Conservation (phyloP, 1,284 basidiomycete genomes). For the Cystobasidium pallidum region DNA sequence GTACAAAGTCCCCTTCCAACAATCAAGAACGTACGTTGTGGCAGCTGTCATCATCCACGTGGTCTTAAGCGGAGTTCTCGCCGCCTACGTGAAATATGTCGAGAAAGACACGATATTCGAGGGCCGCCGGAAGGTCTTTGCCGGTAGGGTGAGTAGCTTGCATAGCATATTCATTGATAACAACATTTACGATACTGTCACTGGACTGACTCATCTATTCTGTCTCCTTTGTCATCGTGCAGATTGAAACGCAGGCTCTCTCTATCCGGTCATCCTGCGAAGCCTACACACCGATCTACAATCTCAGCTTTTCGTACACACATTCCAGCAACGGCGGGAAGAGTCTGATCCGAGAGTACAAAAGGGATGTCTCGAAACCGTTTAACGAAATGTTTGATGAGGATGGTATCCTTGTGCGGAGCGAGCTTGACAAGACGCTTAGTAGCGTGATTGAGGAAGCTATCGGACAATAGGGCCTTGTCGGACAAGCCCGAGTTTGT, state of each 20-base stretch:
- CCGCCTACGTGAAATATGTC: slow-evolving; percentile 76
- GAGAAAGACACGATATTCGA: slow-evolving; percentile 79
- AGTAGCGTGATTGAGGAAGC: slow-evolving; percentile 41
- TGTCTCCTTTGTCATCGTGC: neutral
- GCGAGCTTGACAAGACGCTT: slow-evolving; percentile 45
- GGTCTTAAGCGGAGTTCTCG: slow-evolving; percentile 68
- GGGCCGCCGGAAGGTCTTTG: slow-evolving; percentile 79
- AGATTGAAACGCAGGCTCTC: slow-evolving; percentile 82
- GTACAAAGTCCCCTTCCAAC: slow-evolving; percentile 80
- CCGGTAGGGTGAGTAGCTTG: slow-evolving; percentile 65
- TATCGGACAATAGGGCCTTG: neutral
- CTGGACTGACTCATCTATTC: slow-evolving; percentile 12
- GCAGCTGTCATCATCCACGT: slow-evolving; percentile 73
- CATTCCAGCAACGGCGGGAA: slow-evolving; percentile 68
- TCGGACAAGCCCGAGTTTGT: neutral
- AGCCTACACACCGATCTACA: slow-evolving; percentile 55
- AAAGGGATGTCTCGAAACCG: slow-evolving; percentile 10
- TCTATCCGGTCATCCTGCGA: slow-evolving; percentile 69
- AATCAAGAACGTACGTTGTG: slow-evolving; percentile 76
- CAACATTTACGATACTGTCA: neutral
- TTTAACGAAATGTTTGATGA: slow-evolving; percentile 50
- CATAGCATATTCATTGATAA: slow-evolving; percentile 16
- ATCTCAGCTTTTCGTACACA: slow-evolving; percentile 41
- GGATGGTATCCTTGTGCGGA: slow-evolving; percentile 47
- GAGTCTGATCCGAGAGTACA: slow-evolving; percentile 50